Conservation (phyloP, 2,329 filamentous ascomycete genomes). For the Fusarium zealandicum region DNA sequence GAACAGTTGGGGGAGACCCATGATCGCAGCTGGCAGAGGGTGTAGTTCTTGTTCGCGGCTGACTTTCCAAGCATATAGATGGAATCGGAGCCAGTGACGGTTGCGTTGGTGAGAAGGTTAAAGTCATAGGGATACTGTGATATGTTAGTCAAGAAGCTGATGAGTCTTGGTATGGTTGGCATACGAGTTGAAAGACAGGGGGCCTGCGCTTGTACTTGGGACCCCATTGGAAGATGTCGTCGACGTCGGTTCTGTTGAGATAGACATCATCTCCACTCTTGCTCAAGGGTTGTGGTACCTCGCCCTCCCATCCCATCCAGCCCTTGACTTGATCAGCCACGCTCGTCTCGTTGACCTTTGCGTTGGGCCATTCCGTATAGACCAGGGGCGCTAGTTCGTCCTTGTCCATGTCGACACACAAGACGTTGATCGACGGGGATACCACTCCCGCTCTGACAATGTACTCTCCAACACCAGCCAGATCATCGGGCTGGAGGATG, state of each 20-base stretch:
- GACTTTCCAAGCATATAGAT: conserved; percentile 72
- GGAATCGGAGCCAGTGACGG: conserved; percentile 52
- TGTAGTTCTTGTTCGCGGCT: conserved; percentile 57
- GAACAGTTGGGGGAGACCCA: conserved; percentile 71
- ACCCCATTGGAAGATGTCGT: conserved; percentile 76
- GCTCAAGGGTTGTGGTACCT: conserved; percentile 47
- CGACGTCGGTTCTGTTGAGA: conserved; percentile 66
- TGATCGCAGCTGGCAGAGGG: conserved; percentile 72
- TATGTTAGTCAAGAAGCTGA: conserved; percentile 5
- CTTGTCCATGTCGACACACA: conserved; percentile 71
- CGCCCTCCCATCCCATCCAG: conserved; percentile 47
- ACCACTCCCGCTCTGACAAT: conserved; percentile 71
- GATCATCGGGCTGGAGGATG: conserved; percentile 73
- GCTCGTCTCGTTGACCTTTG: conserved; percentile 44
- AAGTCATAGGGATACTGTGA: conserved; percentile 62
- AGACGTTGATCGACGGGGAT: conserved; percentile 73
- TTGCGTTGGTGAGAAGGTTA: conserved; percentile 71
- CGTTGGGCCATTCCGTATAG: conserved; percentile 66
- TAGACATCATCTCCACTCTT: conserved; percentile 44
- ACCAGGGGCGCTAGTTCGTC: conserved; percentile 70
- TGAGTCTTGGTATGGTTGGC: conserved; percentile 38
- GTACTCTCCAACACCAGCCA: conserved; percentile 73
- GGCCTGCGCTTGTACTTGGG: conserved; percentile 57
- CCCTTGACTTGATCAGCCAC: conserved; percentile 46
- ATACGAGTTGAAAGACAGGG: conserved; percentile 59